A percentile compares a stretch with the other conserved stretches of the same genome.
Evolutionary conservation across 1,284 basidiomycete genomes (phyloP).

Genomic region (Ganoderma multipileum): DNA sequence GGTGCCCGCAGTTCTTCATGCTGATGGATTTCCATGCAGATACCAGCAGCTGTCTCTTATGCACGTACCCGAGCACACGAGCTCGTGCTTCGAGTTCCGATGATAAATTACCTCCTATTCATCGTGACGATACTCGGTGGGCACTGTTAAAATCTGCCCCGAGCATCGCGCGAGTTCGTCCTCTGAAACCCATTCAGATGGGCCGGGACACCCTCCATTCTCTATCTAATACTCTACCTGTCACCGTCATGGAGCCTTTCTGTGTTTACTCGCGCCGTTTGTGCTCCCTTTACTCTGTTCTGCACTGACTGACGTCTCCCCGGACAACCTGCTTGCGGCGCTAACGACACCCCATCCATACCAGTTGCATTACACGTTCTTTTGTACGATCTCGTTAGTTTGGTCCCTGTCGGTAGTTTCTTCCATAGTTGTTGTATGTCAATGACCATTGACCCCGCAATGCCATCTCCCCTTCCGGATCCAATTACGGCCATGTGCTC

Average conservation of each 20-base stretch:
- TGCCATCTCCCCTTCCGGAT: conserved; percentile 18
- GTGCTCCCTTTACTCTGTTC: conserved; percentile 10
- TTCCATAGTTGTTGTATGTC: conserved; percentile 29
- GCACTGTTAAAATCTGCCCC: conserved; percentile 27
- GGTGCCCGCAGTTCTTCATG: not conserved
- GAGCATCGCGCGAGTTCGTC: conserved; percentile 10
- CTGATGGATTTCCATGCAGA: conserved; percentile 31
- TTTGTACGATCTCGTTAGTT: conserved; percentile 26
- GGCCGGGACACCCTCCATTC: not conserved
- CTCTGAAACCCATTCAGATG: not conserved
- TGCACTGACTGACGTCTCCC: conserved; percentile 20
- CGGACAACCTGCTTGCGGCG: conserved; percentile 26
- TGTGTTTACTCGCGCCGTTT: not conserved
- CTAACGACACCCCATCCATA: conserved; percentile 30
- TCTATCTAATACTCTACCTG: conserved; percentile 13
- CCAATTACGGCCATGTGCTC: conserved; percentile 1
- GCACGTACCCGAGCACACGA: conserved; percentile 48
- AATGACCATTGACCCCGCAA: conserved; percentile 28
- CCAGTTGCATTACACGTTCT: conserved; percentile 27
- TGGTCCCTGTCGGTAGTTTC: conserved; percentile 21
- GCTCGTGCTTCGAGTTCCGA: conserved; percentile 50
- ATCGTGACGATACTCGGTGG: conserved; percentile 8
- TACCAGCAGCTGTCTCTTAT: conserved; percentile 52
- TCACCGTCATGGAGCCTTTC: not conserved
- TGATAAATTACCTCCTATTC: conserved; percentile 32